phyloP scores from a whole-genome alignment of 805 yeast species.

The Spathaspora sp. region DNA sequence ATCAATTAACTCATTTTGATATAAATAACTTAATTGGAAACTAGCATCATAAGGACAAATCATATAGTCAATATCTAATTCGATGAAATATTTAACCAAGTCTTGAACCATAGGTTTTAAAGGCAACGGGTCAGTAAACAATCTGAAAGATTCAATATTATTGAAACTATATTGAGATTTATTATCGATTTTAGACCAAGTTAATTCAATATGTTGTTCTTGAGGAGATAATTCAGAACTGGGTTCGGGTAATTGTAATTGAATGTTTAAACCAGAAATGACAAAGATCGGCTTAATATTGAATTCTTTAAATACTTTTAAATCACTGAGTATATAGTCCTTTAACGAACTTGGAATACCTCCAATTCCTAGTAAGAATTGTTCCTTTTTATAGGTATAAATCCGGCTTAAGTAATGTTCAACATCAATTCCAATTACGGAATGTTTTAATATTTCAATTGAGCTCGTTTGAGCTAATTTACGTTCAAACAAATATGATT shows the following conservation, averaged over 20 bases:
- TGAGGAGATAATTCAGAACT: constrained; percentile 31
- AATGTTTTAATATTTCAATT: constrained; percentile 58
- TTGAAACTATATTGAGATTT: constrained; percentile 14
- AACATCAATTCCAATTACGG: constrained; percentile 80
- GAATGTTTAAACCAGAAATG: constrained; percentile 61
- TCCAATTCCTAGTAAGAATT: constrained; percentile 71
- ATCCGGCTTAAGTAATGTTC: constrained; percentile 70
- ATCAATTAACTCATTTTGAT: constrained; percentile 55
- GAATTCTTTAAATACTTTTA: constrained; percentile 54
- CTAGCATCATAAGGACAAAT: constrained; percentile 83
- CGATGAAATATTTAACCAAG: constrained; percentile 54
- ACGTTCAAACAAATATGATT: constrained; percentile 65
- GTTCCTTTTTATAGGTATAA: constrained; percentile 61
- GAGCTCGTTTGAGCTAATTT: constrained; percentile 59
- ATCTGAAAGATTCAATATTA: constrained; percentile 48
- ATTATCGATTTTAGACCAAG: constrained; percentile 33
- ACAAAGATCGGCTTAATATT: constrained; percentile 78
- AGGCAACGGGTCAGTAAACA: constrained; percentile 46
- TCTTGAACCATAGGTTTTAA: constrained; percentile 50
- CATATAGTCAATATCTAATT: constrained; percentile 56
- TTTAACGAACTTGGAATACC: constrained; percentile 70
- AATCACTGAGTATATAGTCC: constrained; percentile 55
- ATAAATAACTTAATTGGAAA: constrained; percentile 73
- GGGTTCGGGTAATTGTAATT: constrained; percentile 23
- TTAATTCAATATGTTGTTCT: constrained; percentile 36